Conservation (phyloP, 169 alveolate species). For the Eimeria falciformis region DNA sequence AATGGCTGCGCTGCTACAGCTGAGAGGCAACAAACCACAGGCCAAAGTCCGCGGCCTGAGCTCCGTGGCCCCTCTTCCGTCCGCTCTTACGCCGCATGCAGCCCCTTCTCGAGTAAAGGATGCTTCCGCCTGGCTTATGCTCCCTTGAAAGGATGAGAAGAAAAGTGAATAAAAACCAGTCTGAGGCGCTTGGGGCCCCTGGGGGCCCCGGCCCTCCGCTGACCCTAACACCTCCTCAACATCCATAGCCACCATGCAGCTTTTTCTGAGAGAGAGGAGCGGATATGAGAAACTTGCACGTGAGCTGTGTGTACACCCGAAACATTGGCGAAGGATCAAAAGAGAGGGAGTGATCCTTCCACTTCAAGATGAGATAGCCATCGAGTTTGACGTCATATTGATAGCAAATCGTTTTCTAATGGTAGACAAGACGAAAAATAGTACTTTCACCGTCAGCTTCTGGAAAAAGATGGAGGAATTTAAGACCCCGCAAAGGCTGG, state of each 20-base stretch:
- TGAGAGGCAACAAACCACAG: slow-evolving; percentile 28
- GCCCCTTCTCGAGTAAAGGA: slow-evolving; percentile 5
- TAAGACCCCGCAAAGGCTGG: too few species aligned
- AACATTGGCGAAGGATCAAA: too few species aligned
- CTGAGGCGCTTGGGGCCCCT: slow-evolving; percentile 14
- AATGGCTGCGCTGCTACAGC: slow-evolving; percentile 65
- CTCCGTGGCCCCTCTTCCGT: slow-evolving; percentile 33
- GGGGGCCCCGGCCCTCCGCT: slow-evolving; percentile 13
- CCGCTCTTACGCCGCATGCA: slow-evolving; percentile 42
- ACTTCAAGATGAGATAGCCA: too few species aligned
- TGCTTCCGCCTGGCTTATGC: slow-evolving; percentile 7
- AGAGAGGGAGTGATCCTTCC: too few species aligned
- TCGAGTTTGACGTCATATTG: too few species aligned
- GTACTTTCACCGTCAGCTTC: too few species aligned
- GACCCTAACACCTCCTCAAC: slow-evolving; percentile 26
- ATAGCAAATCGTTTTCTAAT: too few species aligned
- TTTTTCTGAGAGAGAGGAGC: too few species aligned
- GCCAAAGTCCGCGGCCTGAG: slow-evolving; percentile 41
- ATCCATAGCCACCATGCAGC: neutral
- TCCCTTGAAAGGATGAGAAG: slow-evolving; percentile 57
- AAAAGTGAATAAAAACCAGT: slow-evolving; percentile 36
- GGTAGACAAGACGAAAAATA: too few species aligned
- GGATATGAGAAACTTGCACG: too few species aligned
- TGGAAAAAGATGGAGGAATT: too few species aligned
- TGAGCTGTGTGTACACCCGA: too few species aligned